These are phyloP conservation scores for Metschnikowia koreensis DNA, from an alignment of 805 yeast species.

Conservation along the genomic window DNA sequence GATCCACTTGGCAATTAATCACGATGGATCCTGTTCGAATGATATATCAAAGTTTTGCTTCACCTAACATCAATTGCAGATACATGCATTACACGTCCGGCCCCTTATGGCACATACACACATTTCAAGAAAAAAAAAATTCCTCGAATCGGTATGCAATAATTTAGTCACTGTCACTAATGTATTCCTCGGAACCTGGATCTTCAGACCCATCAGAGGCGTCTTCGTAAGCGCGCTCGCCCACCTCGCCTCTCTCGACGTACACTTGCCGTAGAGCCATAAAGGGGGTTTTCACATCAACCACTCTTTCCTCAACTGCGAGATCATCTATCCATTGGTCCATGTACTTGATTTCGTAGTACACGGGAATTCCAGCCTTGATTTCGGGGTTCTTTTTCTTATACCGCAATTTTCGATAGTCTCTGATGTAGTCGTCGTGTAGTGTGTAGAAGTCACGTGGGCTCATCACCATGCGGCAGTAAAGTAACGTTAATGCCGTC, in stretches of 20 bases:
- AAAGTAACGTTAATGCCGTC: constrained; percentile 67
- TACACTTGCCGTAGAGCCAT: constrained; percentile 41
- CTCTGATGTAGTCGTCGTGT: constrained; percentile 57
- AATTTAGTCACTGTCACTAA: constrained; percentile 40
- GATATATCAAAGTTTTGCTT: too few species aligned
- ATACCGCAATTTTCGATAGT: constrained; percentile 64
- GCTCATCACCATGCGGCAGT: constrained; percentile 50
- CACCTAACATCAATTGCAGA: too few species aligned
- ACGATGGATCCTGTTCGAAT: too few species aligned
- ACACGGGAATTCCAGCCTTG: constrained; percentile 25
- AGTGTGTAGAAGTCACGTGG: constrained; percentile 29
- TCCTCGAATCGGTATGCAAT: too few species aligned
- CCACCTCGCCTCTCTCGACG: constrained; percentile 42
- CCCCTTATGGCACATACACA: too few species aligned
- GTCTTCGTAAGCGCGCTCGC: constrained; percentile 37
- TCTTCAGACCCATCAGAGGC: constrained; percentile 29
- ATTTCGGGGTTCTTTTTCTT: constrained; percentile 30
- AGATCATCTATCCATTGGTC: constrained; percentile 75
- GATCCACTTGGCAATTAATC: too few species aligned
- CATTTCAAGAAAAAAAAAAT: too few species aligned
- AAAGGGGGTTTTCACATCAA: constrained; percentile 74
- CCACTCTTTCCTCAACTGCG: constrained; percentile 54
- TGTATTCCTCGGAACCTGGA: constrained; percentile 24
- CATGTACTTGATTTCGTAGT: constrained; percentile 46
- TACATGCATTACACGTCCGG: too few species aligned